Conservation (phyloP, 2,329 filamentous ascomycete genomes). For the Ramichloridium luteum region DNA sequence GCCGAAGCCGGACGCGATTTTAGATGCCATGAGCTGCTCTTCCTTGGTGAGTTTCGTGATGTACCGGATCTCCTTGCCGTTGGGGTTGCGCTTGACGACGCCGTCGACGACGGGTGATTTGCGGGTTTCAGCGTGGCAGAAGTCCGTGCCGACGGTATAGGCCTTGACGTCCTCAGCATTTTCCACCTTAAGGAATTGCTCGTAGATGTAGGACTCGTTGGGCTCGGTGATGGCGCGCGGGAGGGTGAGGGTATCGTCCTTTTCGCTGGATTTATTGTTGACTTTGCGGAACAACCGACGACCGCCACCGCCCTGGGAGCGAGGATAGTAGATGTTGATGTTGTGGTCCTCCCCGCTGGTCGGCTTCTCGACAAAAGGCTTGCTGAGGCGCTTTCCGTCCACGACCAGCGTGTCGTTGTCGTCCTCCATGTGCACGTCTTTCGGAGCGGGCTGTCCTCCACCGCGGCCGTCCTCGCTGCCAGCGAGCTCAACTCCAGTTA, state of each 20-base stretch:
- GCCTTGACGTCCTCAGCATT: slow-evolving; percentile 98
- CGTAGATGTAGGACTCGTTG: slow-evolving; percentile 81
- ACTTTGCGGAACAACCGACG: slow-evolving; percentile 91
- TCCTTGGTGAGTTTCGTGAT: slow-evolving; percentile 72
- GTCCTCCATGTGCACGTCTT: slow-evolving; percentile 73
- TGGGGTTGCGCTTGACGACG: slow-evolving; percentile 86
- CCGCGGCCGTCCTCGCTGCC: slow-evolving; percentile 57
- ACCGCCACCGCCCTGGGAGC: slow-evolving; percentile 74
- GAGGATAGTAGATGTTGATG: slow-evolving; percentile 94
- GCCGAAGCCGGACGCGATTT: slow-evolving; percentile 82
- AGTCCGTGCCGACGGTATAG: slow-evolving; percentile 86
- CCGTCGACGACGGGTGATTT: slow-evolving; percentile 97
- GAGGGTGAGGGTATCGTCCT: slow-evolving; percentile 60
- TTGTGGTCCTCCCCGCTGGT: slow-evolving; percentile 98
- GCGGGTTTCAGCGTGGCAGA: slow-evolving; percentile 91
- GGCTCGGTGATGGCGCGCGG: slow-evolving; percentile 75
- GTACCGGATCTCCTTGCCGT: slow-evolving; percentile 93
- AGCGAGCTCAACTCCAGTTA: slow-evolving; percentile 65
- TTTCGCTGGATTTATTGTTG: slow-evolving; percentile 98
- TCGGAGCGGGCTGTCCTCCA: slow-evolving; percentile 43
- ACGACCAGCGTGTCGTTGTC: slow-evolving; percentile 80
- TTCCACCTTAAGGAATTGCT: slow-evolving; percentile 91
- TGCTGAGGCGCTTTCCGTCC: slow-evolving; percentile 68
- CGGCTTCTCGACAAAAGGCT: slow-evolving; percentile 96
- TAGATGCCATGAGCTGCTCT: slow-evolving; percentile 75